Evolutionary conservation across 1,284 basidiomycete genomes (phyloP).

Genomic region (Athelia sp.): DNA sequence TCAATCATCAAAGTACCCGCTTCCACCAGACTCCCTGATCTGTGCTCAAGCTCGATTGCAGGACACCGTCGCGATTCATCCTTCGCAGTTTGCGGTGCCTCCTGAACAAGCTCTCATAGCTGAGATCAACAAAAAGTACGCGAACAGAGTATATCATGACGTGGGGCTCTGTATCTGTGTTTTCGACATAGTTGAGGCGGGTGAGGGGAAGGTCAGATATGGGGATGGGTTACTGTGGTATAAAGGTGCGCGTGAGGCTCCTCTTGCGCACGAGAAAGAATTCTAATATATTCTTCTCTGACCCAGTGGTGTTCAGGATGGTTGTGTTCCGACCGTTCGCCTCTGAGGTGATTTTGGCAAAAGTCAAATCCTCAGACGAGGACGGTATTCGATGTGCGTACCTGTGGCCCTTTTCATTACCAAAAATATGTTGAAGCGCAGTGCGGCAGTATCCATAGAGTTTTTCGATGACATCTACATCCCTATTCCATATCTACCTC

Average conservation of each 20-base stretch:
- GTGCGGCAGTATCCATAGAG: constrained; percentile 68
- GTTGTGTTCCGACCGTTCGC: constrained; percentile 90
- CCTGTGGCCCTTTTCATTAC: neutral
- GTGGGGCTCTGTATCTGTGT: constrained; percentile 88
- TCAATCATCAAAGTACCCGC: constrained; percentile 21
- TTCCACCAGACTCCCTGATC: constrained; percentile 1
- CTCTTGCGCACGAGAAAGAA: neutral
- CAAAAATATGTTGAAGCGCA: constrained; percentile 4
- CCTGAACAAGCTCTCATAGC: constrained; percentile 69
- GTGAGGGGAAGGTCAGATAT: constrained; percentile 91
- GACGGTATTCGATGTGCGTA: constrained; percentile 77
- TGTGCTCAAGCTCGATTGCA: constrained; percentile 62
- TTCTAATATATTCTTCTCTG: neutral
- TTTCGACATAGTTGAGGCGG: constrained; percentile 81
- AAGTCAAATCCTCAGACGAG: constrained; percentile 80
- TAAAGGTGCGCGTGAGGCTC: constrained; percentile 56
- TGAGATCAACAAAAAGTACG: constrained; percentile 90
- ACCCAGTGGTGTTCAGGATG: constrained; percentile 81
- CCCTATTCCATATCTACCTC: constrained; percentile 64
- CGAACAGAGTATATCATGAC: constrained; percentile 89
- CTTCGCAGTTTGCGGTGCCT: constrained; percentile 68
- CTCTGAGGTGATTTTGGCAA: constrained; percentile 87
- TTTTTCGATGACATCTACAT: constrained; percentile 97
- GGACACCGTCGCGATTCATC: constrained; percentile 79
- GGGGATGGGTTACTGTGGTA: constrained; percentile 96